Evolutionary conservation across 2,329 filamentous ascomycete species (phyloP), one percentile per base, ranked within the genome.

Genomic region (Alternaria gansuensis): DNA sequence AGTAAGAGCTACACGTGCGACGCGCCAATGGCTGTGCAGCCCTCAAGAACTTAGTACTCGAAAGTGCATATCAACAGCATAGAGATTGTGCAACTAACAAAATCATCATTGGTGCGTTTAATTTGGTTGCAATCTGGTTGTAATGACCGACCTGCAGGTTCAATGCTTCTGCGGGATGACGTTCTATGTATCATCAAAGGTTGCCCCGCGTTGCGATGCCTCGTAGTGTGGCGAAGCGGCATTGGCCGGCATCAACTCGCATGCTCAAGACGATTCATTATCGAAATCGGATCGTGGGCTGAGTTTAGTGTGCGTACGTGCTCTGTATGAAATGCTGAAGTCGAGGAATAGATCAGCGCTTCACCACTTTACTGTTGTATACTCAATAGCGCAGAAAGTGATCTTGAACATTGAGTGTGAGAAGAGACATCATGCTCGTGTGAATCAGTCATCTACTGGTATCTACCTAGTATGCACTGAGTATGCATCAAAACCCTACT

Each of bases 1-100:
- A 17, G 17, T 67, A 66, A 29, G n/a, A 56, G 41, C 52, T 55
- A 53, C 63, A 71, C 65, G 68, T 66, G 65, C 54, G 62, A 55
- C 29, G 51, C 37, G 54, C 52, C 64, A 67, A 65, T 68, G 70
- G 66, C 63, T 61, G 59, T 60, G 56, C 58, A 53, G 28, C 43
- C 43, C 45, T 46, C n/a, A 24, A 24, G 26, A 48, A 14, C n/a
- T 24, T 45, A 43, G 26, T 41, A 28, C 14, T 24, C 23, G n/a
- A 17, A 13, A 33, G 31, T 33, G 13, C 43, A 31, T 23, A 11
- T 39, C n/a, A 17, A 33, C 37, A 36, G 14, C 14, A 33, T 34
- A 21, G 39, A 40, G 52, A 45, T 7, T 51, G 9, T 17, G 31
- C 24, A 39, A 49, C 41, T 34, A 44, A n/a, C 44, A 53, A 49